Evolutionary conservation across 345 rosid species (phyloP), one percentile per base, ranked within the genome.

Genomic region (Eucalyptus sideroxylon): DNA sequence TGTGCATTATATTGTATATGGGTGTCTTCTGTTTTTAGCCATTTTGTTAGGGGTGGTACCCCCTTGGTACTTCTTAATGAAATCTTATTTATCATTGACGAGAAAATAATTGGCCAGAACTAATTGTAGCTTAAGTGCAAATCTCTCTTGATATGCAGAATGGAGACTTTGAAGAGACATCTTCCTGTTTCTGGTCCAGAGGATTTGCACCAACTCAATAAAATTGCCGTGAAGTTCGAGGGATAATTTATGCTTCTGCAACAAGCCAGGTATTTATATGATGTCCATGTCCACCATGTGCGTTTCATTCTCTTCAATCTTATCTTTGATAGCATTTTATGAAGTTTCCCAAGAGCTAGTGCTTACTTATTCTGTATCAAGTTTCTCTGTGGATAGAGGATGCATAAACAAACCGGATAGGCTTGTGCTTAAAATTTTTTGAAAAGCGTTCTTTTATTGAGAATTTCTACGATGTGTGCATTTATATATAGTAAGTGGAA

Each of bases 191-290:
- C 98, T 88, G 96, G 95, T 12, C 91, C 92, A 44, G 98, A 96
- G 34, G 99, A 96, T 87, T 87, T 95, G 17, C 90, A 88, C 47
- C 93, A 95, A 91, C 93, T 96, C 69, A 93, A 91, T 90, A 96
- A 92, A 90, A 93, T 96, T 88, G 98, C 98, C 67, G 91, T 89
- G 72, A 93, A 96, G 89, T 96, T 96, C 23, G 99, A 98, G 94
- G 96, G 96, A 89, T 42, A 97, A 94, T 91, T 87, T 96, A 92
- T 88, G 91, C 91, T 24, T 94, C 94, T 86, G 99, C 99, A 42
- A 82, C 85, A 86, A 94, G 93, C 92, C 97, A 94, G 99, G 99
- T 97, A 91, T 55, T 55, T 16, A 30, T 16, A 16, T 44, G 65
- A 44, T 50, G 37, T 37, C 34, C 55, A n/a, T 34, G 72, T 62